Evolutionary conservation across 352 stramenopile genomes (phyloP).

Genomic region (Phytophthora cactorum): DNA sequence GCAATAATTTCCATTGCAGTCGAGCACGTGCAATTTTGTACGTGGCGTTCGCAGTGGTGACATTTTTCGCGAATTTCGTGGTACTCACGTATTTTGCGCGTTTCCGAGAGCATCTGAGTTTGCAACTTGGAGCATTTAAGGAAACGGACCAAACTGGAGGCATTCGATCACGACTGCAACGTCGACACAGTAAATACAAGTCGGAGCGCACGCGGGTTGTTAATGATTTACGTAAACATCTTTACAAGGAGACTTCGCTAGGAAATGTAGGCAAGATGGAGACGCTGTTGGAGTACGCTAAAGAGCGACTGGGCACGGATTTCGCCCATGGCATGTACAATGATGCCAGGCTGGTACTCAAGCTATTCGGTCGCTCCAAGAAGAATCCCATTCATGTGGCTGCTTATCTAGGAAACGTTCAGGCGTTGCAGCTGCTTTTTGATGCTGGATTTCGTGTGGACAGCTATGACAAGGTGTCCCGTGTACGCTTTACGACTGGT

Average conservation of each 20-base stretch:
- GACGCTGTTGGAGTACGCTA: slow-evolving; percentile 53
- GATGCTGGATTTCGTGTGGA: slow-evolving; percentile 67
- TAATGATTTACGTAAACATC: slow-evolving; percentile 68
- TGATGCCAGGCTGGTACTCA: slow-evolving; percentile 53
- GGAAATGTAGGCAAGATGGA: slow-evolving; percentile 68
- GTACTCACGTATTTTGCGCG: slow-evolving; percentile 82
- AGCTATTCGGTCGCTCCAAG: slow-evolving; percentile 69
- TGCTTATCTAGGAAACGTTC: slow-evolving; percentile 69
- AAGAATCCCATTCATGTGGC: slow-evolving; percentile 87
- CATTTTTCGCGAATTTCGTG: slow-evolving; percentile 64
- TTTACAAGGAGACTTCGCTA: slow-evolving; percentile 75
- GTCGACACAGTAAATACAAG: slow-evolving; percentile 40
- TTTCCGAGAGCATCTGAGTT: slow-evolving; percentile 87
- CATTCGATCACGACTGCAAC: slow-evolving; percentile 58
- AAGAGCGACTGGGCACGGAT: slow-evolving; percentile 54
- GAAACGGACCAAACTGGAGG: slow-evolving; percentile 85
- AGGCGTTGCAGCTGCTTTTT: slow-evolving; percentile 59
- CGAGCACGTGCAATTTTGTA: slow-evolving; percentile 49
- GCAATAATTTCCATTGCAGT: slow-evolving; percentile 73
- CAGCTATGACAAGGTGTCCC: slow-evolving; percentile 74
- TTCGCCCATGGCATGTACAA: slow-evolving; percentile 73
- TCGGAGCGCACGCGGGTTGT: slow-evolving; percentile 54
- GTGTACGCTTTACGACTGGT: slow-evolving; percentile 78
- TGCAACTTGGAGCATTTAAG: slow-evolving; percentile 86
- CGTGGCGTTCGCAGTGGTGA: slow-evolving; percentile 49